A percentile compares a stretch with the other conserved stretches of the same genome.
Conservation (phyloP, 139 green algal species). For the Micractinium sp. region DNA sequence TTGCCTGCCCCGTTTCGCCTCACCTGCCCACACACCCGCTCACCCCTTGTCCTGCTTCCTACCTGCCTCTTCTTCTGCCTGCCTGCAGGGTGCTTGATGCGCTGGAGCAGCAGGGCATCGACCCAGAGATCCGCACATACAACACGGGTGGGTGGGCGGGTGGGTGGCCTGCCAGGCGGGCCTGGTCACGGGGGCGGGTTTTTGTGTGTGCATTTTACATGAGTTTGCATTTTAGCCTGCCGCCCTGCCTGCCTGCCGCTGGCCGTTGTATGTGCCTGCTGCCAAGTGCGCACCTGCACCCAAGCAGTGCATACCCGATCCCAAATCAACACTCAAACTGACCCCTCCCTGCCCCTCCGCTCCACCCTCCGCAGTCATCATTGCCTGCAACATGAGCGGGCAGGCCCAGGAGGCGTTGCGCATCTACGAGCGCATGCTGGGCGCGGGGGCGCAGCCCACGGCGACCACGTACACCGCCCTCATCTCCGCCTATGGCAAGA, state of each 20-base stretch:
- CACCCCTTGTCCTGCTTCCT: background rate
- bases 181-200: too few relatives aligned
- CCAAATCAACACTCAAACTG: too few relatives aligned
- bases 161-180: too few relatives aligned
- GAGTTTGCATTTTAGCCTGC: background rate
- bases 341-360: background rate
- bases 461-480: constrained; percentile 89
- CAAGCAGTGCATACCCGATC: background rate
- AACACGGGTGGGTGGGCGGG: constrained; percentile 64
- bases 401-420: constrained; percentile 67
- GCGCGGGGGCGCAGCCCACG: constrained; percentile 71
- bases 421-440: constrained; percentile 86
- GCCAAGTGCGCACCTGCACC: too few relatives aligned
- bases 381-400: constrained; percentile 64
- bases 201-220: too few relatives aligned
- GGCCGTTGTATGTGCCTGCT: too few relatives aligned
- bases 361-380: constrained; percentile 45
- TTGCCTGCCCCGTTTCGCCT: background rate
- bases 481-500: constrained; percentile 84
- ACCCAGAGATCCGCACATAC: constrained; percentile 87
- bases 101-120: constrained; percentile 62
- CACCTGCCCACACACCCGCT: background rate
- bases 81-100: constrained; percentile 31
- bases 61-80: background rate
- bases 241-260: background rate